Percentiles rank a stretch among this genome's conserved stretches.
These are phyloP conservation scores for Limnomonas spitsbergensis DNA, from an alignment of 139 green algal genomes.

Conservation along the genomic window DNA sequence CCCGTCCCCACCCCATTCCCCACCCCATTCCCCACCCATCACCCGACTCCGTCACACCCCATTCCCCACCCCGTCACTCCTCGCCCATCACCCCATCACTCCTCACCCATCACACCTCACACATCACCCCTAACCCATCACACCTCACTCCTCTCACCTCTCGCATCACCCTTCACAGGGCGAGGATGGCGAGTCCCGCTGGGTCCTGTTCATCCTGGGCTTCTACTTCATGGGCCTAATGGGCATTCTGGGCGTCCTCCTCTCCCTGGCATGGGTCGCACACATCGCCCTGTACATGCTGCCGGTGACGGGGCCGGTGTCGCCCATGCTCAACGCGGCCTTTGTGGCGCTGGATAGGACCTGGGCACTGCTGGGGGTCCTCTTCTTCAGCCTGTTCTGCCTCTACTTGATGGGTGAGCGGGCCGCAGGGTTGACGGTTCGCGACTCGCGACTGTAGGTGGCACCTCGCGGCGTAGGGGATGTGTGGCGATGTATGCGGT, in stretches of 20 bases:
- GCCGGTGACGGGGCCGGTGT: constrained; percentile 63
- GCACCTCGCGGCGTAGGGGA: no score
- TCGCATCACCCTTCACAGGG: not conserved
- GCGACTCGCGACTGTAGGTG: no score
- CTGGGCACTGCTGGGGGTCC: constrained; percentile 86
- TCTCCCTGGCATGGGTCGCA: constrained; percentile 83
- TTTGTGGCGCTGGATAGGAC: constrained; percentile 84
- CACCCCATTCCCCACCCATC: no score
- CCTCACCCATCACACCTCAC: no score
- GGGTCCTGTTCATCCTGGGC: constrained; percentile 17
- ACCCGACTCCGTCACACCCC: no score
- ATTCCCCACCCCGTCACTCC: no score
- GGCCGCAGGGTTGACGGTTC: no score
- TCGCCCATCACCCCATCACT: no score
- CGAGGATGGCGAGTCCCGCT: constrained; percentile 9
- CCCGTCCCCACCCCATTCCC: no score
- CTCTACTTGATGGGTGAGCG: constrained; percentile 88
- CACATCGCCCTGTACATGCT: constrained; percentile 96
- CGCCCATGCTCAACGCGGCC: constrained; percentile 83
- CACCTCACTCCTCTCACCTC: no score
- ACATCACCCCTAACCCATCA: no score
- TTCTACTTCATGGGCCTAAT: constrained; percentile 64
- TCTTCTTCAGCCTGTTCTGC: constrained; percentile 86
- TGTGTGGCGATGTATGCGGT: no score
- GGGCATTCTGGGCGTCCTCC: constrained; percentile 64